Conservation (phyloP, 2,329 filamentous ascomycete genomes). For the Cordyceps farinosa region DNA sequence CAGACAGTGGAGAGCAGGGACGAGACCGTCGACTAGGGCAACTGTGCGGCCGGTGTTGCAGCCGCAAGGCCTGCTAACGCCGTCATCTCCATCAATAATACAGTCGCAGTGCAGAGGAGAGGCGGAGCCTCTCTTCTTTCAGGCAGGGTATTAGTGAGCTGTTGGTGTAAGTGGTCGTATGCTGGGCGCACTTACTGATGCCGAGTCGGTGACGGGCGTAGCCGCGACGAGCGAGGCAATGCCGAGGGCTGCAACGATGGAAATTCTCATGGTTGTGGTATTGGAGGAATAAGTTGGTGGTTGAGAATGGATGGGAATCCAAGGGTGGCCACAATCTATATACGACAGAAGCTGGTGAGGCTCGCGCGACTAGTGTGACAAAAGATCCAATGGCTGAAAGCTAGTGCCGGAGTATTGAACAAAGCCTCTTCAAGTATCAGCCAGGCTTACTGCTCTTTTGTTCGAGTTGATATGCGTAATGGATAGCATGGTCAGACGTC, state of each 20-base stretch:
- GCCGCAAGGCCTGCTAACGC: neutral
- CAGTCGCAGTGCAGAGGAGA: neutral
- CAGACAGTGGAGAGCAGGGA: neutral
- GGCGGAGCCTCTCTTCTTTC: neutral
- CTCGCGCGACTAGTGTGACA: too few species aligned
- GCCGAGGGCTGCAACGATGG: neutral
- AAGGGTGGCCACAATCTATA: neutral
- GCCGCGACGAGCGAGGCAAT: neutral
- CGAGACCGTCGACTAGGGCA: neutral
- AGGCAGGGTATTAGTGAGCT: neutral
- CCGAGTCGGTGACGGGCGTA: neutral
- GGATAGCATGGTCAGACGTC: too few species aligned
- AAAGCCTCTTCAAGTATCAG: too few species aligned
- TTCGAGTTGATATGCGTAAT: too few species aligned
- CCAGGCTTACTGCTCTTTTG: too few species aligned
- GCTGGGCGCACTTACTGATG: neutral
- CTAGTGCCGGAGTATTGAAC: too few species aligned
- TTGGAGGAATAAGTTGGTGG: too few species aligned
- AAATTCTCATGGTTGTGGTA: neutral
- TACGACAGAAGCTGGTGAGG: neutral
- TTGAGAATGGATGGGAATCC: too few species aligned
- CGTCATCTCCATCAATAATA: neutral
- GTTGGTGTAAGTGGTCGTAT: neutral
- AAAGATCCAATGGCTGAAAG: too few species aligned
- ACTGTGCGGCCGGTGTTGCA: neutral